Evolutionary conservation across 2,329 filamentous ascomycete species (phyloP), one percentile per base, ranked within the genome.

Genomic region (Pseudogymnoascus sp.): DNA sequence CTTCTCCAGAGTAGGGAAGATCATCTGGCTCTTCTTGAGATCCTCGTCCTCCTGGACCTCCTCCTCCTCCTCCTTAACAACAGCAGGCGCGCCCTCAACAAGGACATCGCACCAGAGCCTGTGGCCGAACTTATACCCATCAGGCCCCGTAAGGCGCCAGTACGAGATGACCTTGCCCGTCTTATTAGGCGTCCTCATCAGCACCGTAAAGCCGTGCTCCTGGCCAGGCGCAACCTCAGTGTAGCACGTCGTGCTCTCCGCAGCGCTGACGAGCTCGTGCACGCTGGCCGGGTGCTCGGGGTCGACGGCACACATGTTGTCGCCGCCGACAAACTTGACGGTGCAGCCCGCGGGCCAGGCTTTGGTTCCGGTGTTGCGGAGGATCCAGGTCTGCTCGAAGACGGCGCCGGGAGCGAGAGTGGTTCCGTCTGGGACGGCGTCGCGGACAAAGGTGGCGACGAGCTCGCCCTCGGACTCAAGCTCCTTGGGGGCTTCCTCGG

Each of bases 1-100:
- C 77, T 95, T 96, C 68, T 96, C 91, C 38, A 97, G 82, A 74
- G 89, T 96, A 63, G 94, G 94, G 82, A 97, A 97, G 71, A 97
- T 92, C 91, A 97, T 97, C 69, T 86, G 85, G 75, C 87, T 90
- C 34, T 66, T 60, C 57, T 58, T 11, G 35, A 58, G 57, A 58
- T 71, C 62, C 60, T 75, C 70, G 6, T 69, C 69, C 28, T 60
- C 14, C 28, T 60, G 14, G 35, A 62, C 65, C n/a, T 62, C 63
- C 9, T 68, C 71, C 67, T 77, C 72, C 64, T 74, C 71, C 67
- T 77, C 72, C 64, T 74, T 70, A 30, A 70, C 50, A 34, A 65
- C 59, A 47, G 65, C 58, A 22, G 57, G 68, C 25, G 72, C 71
- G 58, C 71, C 68, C 67, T 79, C 76, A 66, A 97, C 90, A 58